A percentile compares a stretch with the other conserved stretches of the same genome.
Evolutionary conservation across 139 green algal genomes (phyloP).

Genomic region (Closterium sp.): DNA sequence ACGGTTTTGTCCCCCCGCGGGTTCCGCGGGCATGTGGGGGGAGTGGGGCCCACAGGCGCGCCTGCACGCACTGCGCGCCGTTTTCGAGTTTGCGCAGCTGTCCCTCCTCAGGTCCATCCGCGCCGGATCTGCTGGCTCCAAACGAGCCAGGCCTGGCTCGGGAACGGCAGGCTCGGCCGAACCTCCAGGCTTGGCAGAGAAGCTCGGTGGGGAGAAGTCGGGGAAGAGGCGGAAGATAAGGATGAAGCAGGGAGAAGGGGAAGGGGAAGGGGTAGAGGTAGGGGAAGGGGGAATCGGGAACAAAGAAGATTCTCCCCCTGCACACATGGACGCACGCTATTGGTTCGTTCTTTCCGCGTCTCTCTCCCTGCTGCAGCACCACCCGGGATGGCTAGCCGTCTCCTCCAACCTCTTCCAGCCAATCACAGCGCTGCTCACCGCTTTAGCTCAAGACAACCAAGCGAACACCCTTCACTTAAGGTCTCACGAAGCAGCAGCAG

Average conservation of each 20-base stretch:
- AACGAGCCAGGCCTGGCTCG: not conserved
- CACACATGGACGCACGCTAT: not conserved
- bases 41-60: not conserved
- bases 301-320: not conserved
- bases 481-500: not conserved
- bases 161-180: not conserved
- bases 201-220: not conserved
- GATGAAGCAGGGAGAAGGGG: not conserved
- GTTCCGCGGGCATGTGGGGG: not conserved
- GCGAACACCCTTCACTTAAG: not conserved
- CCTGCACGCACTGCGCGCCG: not conserved
- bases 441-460: not conserved
- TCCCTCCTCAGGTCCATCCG: not conserved
- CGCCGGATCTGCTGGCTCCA: not conserved
- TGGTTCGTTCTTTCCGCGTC: not conserved
- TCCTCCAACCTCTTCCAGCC: not conserved
- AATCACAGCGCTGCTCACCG: not conserved
- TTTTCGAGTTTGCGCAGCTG: not conserved
- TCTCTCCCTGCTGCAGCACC: not conserved
- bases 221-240: not conserved
- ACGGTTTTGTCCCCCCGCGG: not conserved
- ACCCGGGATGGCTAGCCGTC: not conserved
- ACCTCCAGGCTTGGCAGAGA: not conserved
- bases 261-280: not conserved
- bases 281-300: not conserved